Percentiles rank a stretch among this genome's conserved stretches.
These are phyloP conservation scores for Metroxylon sagu DNA, from an alignment of 176 grass and related monocot species.

Conservation along the genomic window DNA sequence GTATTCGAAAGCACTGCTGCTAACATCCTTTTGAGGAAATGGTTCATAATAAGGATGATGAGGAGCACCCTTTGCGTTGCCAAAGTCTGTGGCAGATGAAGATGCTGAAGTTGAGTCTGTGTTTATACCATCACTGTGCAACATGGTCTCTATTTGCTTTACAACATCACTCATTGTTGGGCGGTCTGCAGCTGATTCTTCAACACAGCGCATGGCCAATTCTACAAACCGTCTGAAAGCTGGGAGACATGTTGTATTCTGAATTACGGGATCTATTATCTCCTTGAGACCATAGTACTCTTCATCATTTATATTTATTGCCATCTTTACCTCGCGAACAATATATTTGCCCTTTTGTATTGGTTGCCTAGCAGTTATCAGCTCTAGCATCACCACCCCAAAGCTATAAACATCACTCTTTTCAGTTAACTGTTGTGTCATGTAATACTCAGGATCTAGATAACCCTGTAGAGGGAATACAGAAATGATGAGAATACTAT, in stretches of 20 bases:
- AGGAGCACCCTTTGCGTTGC: constrained; percentile 1
- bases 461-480: constrained; percentile 43
- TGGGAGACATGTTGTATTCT: constrained; percentile 15
- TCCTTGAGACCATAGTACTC: constrained; percentile 44
- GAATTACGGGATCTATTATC: constrained; percentile 53
- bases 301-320: constrained; percentile 35
- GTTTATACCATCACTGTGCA: constrained; percentile 47
- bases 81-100: constrained; percentile 32
- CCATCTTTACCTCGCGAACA: constrained; percentile 56
- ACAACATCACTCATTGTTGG: constrained; percentile 53
- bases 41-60: constrained; percentile 23
- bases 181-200: constrained; percentile 23
- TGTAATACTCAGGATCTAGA: constrained; percentile 82
- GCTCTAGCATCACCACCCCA: constrained; percentile 64
- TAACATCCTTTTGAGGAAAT: constrained; percentile 23
- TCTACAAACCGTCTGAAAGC: constrained; percentile 45
- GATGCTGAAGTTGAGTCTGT: constrained; percentile 27
- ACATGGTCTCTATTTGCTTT: constrained; percentile 61
- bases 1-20: constrained; percentile 56
- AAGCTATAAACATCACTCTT: constrained; percentile 95
- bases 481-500: no score
- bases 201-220: constrained; percentile 43
- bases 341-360: constrained; percentile 46
- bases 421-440: constrained; percentile 65
- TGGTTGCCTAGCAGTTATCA: constrained; percentile 49